A percentile compares a stretch with the other conserved stretches of the same genome.
Conservation (phyloP, 192 early-diverging fungal genomes). For the Dissophora globulifera region DNA sequence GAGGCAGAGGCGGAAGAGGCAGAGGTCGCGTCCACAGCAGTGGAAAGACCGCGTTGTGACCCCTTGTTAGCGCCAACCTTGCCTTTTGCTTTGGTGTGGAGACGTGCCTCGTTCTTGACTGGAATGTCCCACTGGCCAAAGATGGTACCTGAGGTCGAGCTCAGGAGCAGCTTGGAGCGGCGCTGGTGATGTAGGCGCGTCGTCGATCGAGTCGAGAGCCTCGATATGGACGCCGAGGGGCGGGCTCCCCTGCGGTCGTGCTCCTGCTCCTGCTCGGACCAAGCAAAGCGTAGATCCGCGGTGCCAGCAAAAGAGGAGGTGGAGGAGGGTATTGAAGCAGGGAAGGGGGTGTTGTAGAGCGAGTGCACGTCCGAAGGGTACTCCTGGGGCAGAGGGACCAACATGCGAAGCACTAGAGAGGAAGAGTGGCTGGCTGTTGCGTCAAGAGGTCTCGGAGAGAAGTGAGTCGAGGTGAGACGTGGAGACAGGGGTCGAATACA, state of each 20-base stretch:
- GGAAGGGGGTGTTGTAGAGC: not conserved
- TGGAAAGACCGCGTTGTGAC: not conserved
- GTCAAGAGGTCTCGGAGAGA: too few relatives aligned
- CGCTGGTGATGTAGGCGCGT: slow-evolving; percentile 21
- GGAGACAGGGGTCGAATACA: not conserved
- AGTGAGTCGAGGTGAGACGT: not conserved
- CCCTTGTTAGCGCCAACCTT: not conserved
- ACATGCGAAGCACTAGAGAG: not conserved
- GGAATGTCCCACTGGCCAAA: slow-evolving; percentile 40
- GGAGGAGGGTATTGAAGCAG: not conserved
- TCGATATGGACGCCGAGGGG: not conserved
- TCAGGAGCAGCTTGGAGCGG: slow-evolving; percentile 12
- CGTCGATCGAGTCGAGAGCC: slow-evolving; percentile 10
- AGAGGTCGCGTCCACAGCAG: not conserved
- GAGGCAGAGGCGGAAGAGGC: not conserved
- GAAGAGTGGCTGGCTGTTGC: too few relatives aligned
- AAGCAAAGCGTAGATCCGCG: not conserved
- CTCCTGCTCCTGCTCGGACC: not conserved
- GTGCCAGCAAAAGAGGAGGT: not conserved
- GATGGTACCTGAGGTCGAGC: slow-evolving; percentile 15
- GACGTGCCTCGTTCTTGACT: slow-evolving; percentile 24
- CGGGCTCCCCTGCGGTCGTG: not conserved
- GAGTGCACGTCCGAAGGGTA: not conserved
- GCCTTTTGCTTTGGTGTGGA: slow-evolving; percentile 12
- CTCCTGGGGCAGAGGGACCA: not conserved